Evolutionary conservation across 176 grass and related monocot species (phyloP).

Genomic region (Metroxylon sagu): DNA sequence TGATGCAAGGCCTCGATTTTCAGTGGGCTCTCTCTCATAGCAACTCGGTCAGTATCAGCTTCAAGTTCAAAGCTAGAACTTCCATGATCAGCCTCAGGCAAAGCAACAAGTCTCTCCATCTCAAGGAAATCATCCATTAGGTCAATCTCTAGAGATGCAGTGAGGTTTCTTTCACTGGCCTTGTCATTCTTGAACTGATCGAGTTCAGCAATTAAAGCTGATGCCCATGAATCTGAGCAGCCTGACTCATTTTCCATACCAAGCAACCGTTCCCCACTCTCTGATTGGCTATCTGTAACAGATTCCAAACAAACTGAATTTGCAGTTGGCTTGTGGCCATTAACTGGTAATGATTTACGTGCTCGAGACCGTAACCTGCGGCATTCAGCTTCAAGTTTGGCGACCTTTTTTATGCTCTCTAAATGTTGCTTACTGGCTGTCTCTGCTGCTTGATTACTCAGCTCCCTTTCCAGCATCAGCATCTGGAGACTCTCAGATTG

Average conservation of each 20-base stretch:
- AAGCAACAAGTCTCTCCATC: slow-evolving; percentile 84
- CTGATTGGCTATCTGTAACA: slow-evolving; percentile 73
- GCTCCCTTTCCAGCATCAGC: slow-evolving; percentile 62
- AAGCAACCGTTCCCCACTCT: slow-evolving; percentile 54
- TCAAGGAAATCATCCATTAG: slow-evolving; percentile 99
- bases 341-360: slow-evolving; percentile 27
- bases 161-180: slow-evolving; percentile 30
- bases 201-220: slow-evolving; percentile 70
- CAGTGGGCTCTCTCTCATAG: slow-evolving; percentile 23
- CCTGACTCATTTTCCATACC: slow-evolving; percentile 52
- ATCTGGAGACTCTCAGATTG: slow-evolving; percentile 49
- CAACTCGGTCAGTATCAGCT: slow-evolving; percentile 43
- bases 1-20: slow-evolving; percentile 37
- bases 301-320: slow-evolving; percentile 51
- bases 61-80: slow-evolving; percentile 35
- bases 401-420: slow-evolving; percentile 76
- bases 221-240: slow-evolving; percentile 68
- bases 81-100: slow-evolving; percentile 35
- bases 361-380: slow-evolving; percentile 42
- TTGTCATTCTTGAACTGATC: slow-evolving; percentile 67
- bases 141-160: slow-evolving; percentile 60
- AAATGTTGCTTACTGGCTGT: slow-evolving; percentile 86
- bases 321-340: slow-evolving; percentile 28
- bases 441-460: slow-evolving; percentile 86
- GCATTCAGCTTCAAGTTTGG: slow-evolving; percentile 81